Percentiles rank a stretch among this genome's conserved stretches.
Conservation (phyloP, 2,329 filamentous ascomycete species). For the Aspergillus pseudoglaucus region DNA sequence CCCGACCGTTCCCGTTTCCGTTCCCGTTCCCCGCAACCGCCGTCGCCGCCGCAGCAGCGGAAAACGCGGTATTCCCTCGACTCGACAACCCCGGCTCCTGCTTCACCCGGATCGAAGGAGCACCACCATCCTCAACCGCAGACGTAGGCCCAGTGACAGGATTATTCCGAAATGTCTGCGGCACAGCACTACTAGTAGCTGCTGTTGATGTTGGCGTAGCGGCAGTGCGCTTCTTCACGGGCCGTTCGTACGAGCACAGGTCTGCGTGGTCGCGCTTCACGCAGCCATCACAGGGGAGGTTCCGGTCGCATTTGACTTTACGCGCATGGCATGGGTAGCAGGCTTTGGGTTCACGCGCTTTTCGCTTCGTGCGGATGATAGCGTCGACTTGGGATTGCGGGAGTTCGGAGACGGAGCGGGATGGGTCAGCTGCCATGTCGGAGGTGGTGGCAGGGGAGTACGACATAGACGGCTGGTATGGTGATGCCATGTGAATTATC, state of each 20-base stretch:
- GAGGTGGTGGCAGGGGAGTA: constrained; percentile 22
- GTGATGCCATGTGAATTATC: constrained; percentile 20
- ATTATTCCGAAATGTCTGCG: constrained; percentile 19
- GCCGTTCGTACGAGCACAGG: constrained; percentile 44
- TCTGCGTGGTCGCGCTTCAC: constrained; percentile 45
- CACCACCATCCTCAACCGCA: constrained; percentile 10
- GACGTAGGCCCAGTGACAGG: constrained; percentile 7
- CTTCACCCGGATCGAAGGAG: constrained; percentile 18
- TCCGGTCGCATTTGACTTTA: constrained; percentile 46
- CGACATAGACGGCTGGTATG: constrained; percentile 23
- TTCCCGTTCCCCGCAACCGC: background rate
- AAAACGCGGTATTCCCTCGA: constrained; percentile 1
- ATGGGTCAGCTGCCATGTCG: constrained; percentile 18
- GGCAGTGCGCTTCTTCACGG: constrained; percentile 39
- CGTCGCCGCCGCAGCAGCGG: constrained; percentile 3
- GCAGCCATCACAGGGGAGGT: constrained; percentile 44
- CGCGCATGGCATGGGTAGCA: constrained; percentile 42
- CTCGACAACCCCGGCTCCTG: constrained; percentile 13
- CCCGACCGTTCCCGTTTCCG: constrained; percentile 12
- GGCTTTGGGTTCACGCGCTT: constrained; percentile 43
- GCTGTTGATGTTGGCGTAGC: constrained; percentile 4
- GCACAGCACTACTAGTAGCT: constrained; percentile 1
- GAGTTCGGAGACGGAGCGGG: constrained; percentile 32
- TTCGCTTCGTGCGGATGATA: constrained; percentile 43
- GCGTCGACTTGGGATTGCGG: constrained; percentile 42